These are phyloP conservation scores for Candida gorgasii DNA, from an alignment of 805 yeast genomes.

Conservation along the genomic window DNA sequence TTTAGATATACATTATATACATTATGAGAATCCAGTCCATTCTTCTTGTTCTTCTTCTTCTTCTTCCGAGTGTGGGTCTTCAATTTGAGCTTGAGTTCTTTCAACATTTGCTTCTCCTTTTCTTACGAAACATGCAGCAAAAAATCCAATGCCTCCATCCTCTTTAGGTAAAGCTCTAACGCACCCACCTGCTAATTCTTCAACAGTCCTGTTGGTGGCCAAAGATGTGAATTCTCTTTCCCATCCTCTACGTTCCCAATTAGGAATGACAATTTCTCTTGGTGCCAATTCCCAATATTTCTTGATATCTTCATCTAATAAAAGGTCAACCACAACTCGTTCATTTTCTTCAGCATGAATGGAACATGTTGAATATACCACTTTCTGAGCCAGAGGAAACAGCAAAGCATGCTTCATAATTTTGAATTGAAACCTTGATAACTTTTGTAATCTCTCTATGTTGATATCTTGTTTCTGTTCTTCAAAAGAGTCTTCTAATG, in stretches of 20 bases:
- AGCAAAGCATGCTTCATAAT: constrained; percentile 86
- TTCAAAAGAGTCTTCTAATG: constrained; percentile 50
- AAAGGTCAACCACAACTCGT: constrained; percentile 77
- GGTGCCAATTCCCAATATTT: constrained; percentile 75
- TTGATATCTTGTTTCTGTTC: constrained; percentile 50
- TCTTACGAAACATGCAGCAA: constrained; percentile 85
- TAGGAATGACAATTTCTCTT: constrained; percentile 67
- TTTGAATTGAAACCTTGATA: constrained; percentile 83
- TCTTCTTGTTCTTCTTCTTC: constrained; percentile 11
- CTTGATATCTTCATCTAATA: constrained; percentile 65
- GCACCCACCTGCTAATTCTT: constrained; percentile 74
- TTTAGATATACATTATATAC: constrained; percentile 20
- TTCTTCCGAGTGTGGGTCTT: neutral
- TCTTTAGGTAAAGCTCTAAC: constrained; percentile 79
- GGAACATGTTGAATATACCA: constrained; percentile 95
- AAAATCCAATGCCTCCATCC: constrained; percentile 99
- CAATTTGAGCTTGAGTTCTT: too few species aligned
- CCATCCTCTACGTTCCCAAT: constrained; percentile 86
- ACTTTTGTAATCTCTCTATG: constrained; percentile 63
- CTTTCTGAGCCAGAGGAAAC: constrained; percentile 73
- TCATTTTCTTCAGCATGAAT: constrained; percentile 94
- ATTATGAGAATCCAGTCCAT: constrained; percentile 19
- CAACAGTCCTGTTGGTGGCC: constrained; percentile 37
- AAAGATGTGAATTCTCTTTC: constrained; percentile 60
- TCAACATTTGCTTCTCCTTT: constrained; percentile 5